phyloP scores from a whole-genome alignment of 257 asterid species.

The Datura wrightii region DNA sequence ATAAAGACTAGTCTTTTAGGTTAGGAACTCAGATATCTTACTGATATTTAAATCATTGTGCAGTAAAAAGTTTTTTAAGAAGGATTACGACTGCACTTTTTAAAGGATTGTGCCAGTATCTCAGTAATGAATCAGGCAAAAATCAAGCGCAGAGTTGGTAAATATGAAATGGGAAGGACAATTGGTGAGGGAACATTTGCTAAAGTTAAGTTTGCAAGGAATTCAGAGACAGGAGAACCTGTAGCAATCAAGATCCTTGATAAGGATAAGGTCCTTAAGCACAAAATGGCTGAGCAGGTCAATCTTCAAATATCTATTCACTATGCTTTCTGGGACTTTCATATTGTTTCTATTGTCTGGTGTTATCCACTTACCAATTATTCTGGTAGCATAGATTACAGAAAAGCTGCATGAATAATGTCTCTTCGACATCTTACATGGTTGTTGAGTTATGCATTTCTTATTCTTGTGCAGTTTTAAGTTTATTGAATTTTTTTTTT shows the following conservation, averaged over 20 bases:
- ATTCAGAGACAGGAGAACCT: slow-evolving; percentile 74
- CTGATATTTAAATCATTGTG: slow-evolving; percentile 28
- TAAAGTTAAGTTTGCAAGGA: slow-evolving; percentile 84
- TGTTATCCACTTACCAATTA: background rate
- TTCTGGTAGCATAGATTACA: background rate
- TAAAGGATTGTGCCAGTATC: slow-evolving; percentile 5
- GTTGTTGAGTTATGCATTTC: background rate
- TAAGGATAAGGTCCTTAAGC: slow-evolving; percentile 90
- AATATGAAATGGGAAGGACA: slow-evolving; percentile 91
- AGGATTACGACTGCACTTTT: slow-evolving; percentile 30
- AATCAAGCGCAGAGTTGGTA: slow-evolving; percentile 77
- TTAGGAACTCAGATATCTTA: slow-evolving; percentile 7
- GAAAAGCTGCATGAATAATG: background rate
- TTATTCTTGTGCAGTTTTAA: slow-evolving; percentile 6
- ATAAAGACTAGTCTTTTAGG: background rate
- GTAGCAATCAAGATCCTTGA: slow-evolving; percentile 91
- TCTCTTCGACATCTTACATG: background rate
- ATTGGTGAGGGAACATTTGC: slow-evolving; percentile 98
- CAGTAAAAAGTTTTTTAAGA: slow-evolving; percentile 40
- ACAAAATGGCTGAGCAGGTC: slow-evolving; percentile 97
- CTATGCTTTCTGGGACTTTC: background rate
- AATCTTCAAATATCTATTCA: slow-evolving; percentile 24
- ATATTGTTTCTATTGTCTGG: background rate
- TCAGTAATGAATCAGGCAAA: slow-evolving; percentile 65
- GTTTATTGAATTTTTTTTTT: slow-evolving; percentile 31